Evolutionary conservation across 768 basidiomycete genomes (phyloP), one percentile per base, ranked within the genome.

Genomic region (Calocybe cyanea): DNA sequence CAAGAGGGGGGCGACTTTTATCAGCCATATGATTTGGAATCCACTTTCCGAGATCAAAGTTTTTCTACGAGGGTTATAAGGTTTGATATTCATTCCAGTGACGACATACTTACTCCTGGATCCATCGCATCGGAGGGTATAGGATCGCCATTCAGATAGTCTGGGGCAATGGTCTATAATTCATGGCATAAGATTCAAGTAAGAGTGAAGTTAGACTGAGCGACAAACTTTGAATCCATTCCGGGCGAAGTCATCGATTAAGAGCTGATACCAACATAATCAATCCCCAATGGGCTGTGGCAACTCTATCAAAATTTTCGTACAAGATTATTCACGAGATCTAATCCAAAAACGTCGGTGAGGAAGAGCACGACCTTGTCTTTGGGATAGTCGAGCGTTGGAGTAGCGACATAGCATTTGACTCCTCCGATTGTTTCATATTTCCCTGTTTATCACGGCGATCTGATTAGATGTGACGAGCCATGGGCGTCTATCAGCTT

Each of bases 361-460:
- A 83, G 57, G 65, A 67, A 77, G 20, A 85, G 68, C 38, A 84
- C 43, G 20, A 71, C 77, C 57, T 81, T 83, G 52, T 75, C 69
- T 61, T 78, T 76, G 43, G 72, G 62, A 48, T 77, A 80, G 31
- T 74, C 72, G 2, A 54, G 52, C 0, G 67, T 58, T 10, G 83
- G 83, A 1, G 74, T 78, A 1, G 76, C 73, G 41, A 81, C 67
- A 49, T 85, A 84, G 50, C 63, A 67, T 7, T 64, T 57, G 37
- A 81, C 67, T 2, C 77, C 80, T 19, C 60, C 67, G 46, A 82
- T 68, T 19, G 56, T 50, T 50, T 77, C 71, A 54, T 66, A 60
- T 56, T 68, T 70, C 19, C 81, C 81, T 81, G 43, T 17, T 33
- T 18, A 49, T 19, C 30, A 38, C 11, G 20, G 33, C 15, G 11